Evolutionary conservation across 176 grass and related monocot species (phyloP).

Genomic region (Eleusine indica): DNA sequence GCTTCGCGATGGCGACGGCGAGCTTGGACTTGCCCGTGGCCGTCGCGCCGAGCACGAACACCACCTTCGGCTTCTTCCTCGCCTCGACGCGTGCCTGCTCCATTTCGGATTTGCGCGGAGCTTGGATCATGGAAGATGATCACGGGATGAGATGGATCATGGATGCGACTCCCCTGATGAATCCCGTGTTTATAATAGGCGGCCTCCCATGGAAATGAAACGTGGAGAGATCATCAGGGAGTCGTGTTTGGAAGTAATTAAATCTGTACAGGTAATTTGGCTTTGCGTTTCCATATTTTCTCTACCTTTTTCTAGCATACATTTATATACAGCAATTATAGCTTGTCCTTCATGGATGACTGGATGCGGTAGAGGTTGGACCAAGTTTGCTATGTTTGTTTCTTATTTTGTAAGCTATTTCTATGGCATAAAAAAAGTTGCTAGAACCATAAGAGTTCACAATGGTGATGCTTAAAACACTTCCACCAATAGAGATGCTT

Average conservation of each 20-base stretch:
- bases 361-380: neutral
- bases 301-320: neutral
- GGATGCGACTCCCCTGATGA: too few relatives aligned
- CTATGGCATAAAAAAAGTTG: neutral
- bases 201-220: neutral
- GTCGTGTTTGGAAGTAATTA: neutral
- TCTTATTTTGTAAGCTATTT: neutral
- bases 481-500: neutral
- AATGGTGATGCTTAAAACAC: neutral
- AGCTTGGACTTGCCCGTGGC: conserved; percentile 79
- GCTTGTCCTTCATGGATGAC: neutral
- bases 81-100: neutral
- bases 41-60: conserved; percentile 73
- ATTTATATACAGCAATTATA: neutral
- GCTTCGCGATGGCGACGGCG: conserved; percentile 56
- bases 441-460: neutral
- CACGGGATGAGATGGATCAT: neutral
- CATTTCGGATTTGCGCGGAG: neutral
- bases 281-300: neutral
- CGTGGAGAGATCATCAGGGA: too few relatives aligned
- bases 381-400: neutral
- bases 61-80: conserved; percentile 51
- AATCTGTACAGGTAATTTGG: neutral
- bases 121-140: neutral
- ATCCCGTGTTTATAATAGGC: neutral